Conservation (phyloP, 2,329 filamentous ascomycete species). For the Ophiostoma pallidulum region DNA sequence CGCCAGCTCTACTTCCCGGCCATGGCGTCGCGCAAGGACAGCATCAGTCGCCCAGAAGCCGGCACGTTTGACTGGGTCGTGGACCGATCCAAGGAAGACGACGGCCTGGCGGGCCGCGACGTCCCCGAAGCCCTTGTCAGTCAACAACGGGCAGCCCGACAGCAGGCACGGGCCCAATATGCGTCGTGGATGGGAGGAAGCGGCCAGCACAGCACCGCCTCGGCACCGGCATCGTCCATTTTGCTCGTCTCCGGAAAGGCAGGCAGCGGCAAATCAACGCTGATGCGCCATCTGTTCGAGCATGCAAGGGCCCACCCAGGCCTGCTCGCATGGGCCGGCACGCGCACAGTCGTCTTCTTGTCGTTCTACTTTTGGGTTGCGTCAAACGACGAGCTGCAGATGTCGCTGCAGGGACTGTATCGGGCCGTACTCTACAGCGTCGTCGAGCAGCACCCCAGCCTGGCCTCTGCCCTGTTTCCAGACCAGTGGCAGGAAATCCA, state of each 20-base stretch:
- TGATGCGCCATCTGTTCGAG: not conserved
- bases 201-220: not conserved
- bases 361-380: constrained; percentile 5
- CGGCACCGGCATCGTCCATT: not conserved
- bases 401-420: not conserved
- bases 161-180: not conserved
- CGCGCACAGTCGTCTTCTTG: not conserved
- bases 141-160: not conserved
- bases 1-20: not conserved
- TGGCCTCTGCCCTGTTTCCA: not conserved
- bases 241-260: constrained; percentile 1
- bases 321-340: not conserved
- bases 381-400: not conserved
- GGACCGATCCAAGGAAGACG: not conserved
- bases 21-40: not conserved
- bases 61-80: not conserved
- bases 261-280: constrained; percentile 2
- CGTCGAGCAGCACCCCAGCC: not conserved
- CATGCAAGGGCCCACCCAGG: not conserved
- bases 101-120: not conserved
- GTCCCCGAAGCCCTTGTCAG: not conserved
- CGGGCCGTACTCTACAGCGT: not conserved
- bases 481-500: not conserved
- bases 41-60: not conserved
- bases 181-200: not conserved